phyloP scores from a whole-genome alignment of 1,284 basidiomycete genomes.

The Ceratobasidium sp. region DNA sequence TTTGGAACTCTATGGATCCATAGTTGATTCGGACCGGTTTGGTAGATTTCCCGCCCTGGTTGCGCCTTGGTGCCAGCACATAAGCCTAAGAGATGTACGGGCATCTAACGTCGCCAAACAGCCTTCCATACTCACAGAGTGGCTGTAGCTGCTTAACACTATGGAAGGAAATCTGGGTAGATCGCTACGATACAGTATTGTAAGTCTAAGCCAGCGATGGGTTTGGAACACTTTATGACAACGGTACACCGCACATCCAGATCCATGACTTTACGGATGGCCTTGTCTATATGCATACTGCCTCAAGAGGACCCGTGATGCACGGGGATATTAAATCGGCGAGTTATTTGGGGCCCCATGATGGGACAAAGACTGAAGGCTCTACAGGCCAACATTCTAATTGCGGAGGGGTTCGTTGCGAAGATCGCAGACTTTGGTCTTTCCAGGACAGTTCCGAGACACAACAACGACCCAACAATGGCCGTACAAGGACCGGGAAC shows the following conservation, averaged over 20 bases:
- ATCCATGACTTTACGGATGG: constrained; percentile 15
- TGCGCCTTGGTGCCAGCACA: constrained; percentile 10
- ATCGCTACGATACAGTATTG: constrained; percentile 1
- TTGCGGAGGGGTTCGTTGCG: constrained; percentile 2
- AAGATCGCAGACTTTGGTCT: constrained; percentile 22
- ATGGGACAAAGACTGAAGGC: not conserved
- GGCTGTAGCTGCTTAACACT: not conserved
- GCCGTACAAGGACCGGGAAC: constrained; percentile 6
- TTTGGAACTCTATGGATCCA: not conserved
- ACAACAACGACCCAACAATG: not conserved
- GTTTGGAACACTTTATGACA: too few species aligned
- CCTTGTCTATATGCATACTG: constrained; percentile 13
- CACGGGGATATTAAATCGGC: constrained; percentile 15
- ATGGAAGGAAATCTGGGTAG: not conserved
- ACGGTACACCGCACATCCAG: not conserved
- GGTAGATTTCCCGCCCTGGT: not conserved
- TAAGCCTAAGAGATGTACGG: constrained; percentile 6
- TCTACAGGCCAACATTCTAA: constrained; percentile 3
- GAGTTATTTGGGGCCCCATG: not conserved
- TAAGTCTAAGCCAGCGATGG: not conserved
- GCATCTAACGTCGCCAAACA: too few species aligned
- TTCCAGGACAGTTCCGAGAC: not conserved
- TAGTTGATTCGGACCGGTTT: not conserved
- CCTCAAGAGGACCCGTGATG: not conserved
- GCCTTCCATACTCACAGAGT: not conserved